phyloP scores from a whole-genome alignment of 164 flowering plant genomes.

The Kalanchoe fedtschenkoi region DNA sequence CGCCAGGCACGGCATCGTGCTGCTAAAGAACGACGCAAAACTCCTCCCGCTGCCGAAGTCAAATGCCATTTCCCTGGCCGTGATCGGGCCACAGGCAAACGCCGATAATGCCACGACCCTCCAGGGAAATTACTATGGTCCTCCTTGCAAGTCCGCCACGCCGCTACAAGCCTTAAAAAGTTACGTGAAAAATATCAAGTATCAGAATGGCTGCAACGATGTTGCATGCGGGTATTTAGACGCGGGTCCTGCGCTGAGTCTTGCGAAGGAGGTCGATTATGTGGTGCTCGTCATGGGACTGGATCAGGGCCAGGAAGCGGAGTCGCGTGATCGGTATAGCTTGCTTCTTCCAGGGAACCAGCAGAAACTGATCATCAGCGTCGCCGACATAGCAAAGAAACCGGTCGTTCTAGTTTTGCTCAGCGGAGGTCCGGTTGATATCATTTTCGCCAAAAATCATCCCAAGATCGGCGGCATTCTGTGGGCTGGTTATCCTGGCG shows the following conservation, averaged over 20 bases:
- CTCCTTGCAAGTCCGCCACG: slow-evolving; percentile 41
- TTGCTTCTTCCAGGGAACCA: slow-evolving; percentile 69
- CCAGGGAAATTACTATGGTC: slow-evolving; percentile 60
- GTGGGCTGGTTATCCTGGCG: slow-evolving; percentile 95
- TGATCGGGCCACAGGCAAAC: slow-evolving; percentile 76
- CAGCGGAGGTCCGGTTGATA: slow-evolving; percentile 73
- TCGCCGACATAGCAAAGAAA: slow-evolving; percentile 53
- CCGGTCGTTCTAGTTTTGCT: slow-evolving; percentile 63
- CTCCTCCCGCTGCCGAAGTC: slow-evolving; percentile 52
- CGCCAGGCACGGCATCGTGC: slow-evolving; percentile 53
- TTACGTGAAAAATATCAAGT: slow-evolving; percentile 25
- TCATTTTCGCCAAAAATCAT: slow-evolving; percentile 57
- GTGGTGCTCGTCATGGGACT: slow-evolving; percentile 73
- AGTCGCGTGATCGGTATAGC: slow-evolving; percentile 41
- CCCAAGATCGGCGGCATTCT: slow-evolving; percentile 47
- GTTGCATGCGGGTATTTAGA: slow-evolving; percentile 39
- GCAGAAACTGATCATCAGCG: slow-evolving; percentile 30
- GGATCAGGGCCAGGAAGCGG: slow-evolving; percentile 62
- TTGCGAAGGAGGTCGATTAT: slow-evolving; percentile 46
- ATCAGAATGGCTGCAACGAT: slow-evolving; percentile 36
- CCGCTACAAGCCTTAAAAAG: slow-evolving; percentile 37
- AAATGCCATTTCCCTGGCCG: slow-evolving; percentile 31
- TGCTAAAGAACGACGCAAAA: slow-evolving; percentile 40
- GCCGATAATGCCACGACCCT: slow-evolving; percentile 29
- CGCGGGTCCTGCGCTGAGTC: slow-evolving; percentile 32